phyloP scores from a whole-genome alignment of 306 rosid genomes.

The Pyrus pyrifolia region DNA sequence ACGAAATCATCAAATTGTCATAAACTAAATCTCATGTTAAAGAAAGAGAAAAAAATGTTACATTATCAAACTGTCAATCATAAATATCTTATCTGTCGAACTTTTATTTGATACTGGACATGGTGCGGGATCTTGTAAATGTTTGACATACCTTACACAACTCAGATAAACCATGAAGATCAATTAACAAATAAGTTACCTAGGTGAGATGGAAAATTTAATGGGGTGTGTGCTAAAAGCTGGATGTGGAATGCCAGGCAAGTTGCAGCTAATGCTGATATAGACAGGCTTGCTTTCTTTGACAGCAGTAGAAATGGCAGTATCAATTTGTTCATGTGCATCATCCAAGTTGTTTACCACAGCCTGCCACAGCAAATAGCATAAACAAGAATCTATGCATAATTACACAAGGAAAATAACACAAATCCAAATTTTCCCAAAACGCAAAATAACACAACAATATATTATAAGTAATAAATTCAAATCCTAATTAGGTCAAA shows the following conservation, averaged over 20 bases:
- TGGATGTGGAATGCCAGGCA: slow-evolving; percentile 35
- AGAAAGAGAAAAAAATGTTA: neutral
- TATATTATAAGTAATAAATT: neutral
- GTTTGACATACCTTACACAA: neutral
- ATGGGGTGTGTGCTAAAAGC: slow-evolving; percentile 37
- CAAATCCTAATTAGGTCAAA: neutral
- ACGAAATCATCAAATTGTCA: neutral
- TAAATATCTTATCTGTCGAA: too few species aligned
- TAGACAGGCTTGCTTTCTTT: slow-evolving; percentile 45
- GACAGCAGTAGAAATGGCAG: slow-evolving; percentile 37
- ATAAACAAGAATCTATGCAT: neutral
- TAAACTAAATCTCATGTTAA: neutral
- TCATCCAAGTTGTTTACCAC: slow-evolving; percentile 41
- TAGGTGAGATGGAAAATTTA: slow-evolving; percentile 36
- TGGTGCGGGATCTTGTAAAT: too few species aligned
- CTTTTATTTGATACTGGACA: too few species aligned
- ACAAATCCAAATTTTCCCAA: neutral
- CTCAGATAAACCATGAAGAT: neutral
- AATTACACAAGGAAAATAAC: neutral
- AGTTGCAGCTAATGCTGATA: slow-evolving; percentile 39
- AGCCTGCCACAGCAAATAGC: slow-evolving; percentile 24
- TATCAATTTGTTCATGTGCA: slow-evolving; percentile 35
- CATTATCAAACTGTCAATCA: neutral
- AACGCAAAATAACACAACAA: neutral
- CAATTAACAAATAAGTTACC: slow-evolving; percentile 8